Conservation (phyloP, 257 asterid species). For the Salvia hispanica region DNA sequence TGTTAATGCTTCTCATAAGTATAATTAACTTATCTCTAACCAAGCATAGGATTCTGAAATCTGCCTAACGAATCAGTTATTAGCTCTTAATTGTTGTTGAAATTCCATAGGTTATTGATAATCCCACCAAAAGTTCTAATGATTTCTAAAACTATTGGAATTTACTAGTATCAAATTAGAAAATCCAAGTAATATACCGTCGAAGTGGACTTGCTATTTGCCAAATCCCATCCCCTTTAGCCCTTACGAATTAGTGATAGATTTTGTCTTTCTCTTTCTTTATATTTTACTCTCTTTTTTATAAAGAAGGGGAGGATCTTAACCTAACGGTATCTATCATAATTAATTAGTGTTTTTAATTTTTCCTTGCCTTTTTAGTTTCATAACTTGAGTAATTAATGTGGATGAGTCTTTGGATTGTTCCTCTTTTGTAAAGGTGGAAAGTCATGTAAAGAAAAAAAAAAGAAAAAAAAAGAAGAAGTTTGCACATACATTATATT, state of each 20-base stretch:
- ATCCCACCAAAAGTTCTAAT: constrained; percentile 20
- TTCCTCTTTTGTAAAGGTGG: too few relatives aligned
- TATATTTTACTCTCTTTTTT: too few relatives aligned
- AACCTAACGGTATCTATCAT: too few relatives aligned
- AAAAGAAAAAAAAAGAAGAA: too few relatives aligned
- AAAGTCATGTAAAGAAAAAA: too few relatives aligned
- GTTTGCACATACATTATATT: too few relatives aligned
- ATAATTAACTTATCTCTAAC: constrained; percentile 32
- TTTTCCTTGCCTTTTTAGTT: too few relatives aligned
- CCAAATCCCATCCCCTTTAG: too few relatives aligned
- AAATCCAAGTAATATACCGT: constrained; percentile 23
- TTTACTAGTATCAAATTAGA: neutral
- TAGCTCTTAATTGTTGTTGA: constrained; percentile 18
- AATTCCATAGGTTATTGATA: constrained; percentile 23
- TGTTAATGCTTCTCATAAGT: constrained; percentile 24
- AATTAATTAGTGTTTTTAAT: too few relatives aligned
- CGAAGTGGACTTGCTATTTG: constrained; percentile 22
- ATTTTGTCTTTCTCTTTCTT: neutral
- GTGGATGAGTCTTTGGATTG: too few relatives aligned
- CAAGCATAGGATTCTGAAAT: constrained; percentile 49
- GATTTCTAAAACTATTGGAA: constrained; percentile 8
- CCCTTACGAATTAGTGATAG: neutral
- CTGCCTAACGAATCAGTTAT: constrained; percentile 35
- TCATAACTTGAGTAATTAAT: too few relatives aligned
- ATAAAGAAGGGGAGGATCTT: too few relatives aligned